These are phyloP conservation scores for Chrysoporthe austroafricana DNA, from an alignment of 2,329 filamentous ascomycete genomes.

Conservation along the genomic window DNA sequence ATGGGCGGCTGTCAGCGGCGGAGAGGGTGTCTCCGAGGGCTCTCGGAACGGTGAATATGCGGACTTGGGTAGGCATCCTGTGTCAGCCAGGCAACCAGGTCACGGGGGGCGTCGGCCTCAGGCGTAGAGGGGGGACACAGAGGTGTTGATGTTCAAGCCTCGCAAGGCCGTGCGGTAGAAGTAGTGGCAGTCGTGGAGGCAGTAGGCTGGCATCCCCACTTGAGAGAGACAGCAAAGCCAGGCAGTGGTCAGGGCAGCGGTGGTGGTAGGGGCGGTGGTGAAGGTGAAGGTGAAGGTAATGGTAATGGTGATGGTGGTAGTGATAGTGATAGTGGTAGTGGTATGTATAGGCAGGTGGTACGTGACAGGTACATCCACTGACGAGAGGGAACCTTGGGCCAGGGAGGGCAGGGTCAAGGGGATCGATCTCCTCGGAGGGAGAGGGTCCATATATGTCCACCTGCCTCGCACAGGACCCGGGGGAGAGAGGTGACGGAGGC, in stretches of 20 bases:
- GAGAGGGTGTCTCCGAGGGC: conserved; percentile 74
- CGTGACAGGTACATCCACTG: background rate
- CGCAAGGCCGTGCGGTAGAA: conserved; percentile 90
- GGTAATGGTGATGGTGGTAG: background rate
- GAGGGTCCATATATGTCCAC: conserved; percentile 15
- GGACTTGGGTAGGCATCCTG: conserved; percentile 66
- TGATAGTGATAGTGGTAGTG: background rate
- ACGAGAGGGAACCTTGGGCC: background rate
- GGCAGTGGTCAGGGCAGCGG: background rate
- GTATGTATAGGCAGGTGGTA: background rate
- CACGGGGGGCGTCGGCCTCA: conserved; percentile 42
- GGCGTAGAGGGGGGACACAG: conserved; percentile 75
- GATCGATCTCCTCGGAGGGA: background rate
- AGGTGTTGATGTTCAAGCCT: conserved; percentile 80
- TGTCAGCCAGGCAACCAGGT: conserved; percentile 48
- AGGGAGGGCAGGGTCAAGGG: background rate
- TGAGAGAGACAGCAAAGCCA: conserved; percentile 14
- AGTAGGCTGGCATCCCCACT: conserved; percentile 76
- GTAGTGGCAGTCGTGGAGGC: conserved; percentile 85
- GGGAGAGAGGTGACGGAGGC: background rate
- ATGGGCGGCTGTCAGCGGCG: conserved; percentile 43
- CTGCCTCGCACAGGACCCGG: background rate
- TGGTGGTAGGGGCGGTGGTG: background rate
- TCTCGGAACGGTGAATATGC: conserved; percentile 70
- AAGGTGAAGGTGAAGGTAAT: background rate